Conservation (phyloP, 2,329 filamentous ascomycete species). For the Zymoseptoria ardabiliae region DNA sequence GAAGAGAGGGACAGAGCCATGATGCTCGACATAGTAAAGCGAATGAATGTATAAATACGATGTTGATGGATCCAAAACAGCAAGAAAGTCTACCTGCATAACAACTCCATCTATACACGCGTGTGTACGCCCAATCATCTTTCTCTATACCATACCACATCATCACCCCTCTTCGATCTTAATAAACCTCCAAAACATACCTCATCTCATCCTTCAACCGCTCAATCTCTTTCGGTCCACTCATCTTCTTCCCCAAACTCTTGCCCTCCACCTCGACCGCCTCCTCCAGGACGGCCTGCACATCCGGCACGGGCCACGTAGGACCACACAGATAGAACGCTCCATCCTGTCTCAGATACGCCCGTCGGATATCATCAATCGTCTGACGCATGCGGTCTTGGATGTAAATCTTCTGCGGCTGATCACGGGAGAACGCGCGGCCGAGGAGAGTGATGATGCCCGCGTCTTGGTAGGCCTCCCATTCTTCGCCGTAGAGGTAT, state of each 20-base stretch:
- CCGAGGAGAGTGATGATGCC: constrained; percentile 93
- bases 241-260: constrained; percentile 34
- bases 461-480: constrained; percentile 94
- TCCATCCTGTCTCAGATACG: constrained; percentile 81
- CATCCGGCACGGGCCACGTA: constrained; percentile 97
- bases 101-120: not conserved
- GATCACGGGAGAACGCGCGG: constrained; percentile 90
- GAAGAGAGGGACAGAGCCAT: too few species aligned
- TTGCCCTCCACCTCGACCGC: constrained; percentile 72
- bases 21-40: too few species aligned
- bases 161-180: too few species aligned
- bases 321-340: constrained; percentile 96
- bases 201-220: constrained; percentile 88
- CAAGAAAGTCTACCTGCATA: too few species aligned
- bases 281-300: constrained; percentile 88
- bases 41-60: too few species aligned
- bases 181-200: constrained; percentile 97
- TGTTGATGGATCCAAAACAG: too few species aligned
- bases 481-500: constrained; percentile 97
- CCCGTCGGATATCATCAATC: constrained; percentile 70
- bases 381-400: constrained; percentile 96
- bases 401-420: constrained; percentile 98
- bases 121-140: not conserved
- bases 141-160: constrained; percentile 20
- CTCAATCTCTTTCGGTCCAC: constrained; percentile 72